Base-by-base conservation (phyloP, 768 basidiomycete species). In the Rhizopogon vesiculosus region DNA sequence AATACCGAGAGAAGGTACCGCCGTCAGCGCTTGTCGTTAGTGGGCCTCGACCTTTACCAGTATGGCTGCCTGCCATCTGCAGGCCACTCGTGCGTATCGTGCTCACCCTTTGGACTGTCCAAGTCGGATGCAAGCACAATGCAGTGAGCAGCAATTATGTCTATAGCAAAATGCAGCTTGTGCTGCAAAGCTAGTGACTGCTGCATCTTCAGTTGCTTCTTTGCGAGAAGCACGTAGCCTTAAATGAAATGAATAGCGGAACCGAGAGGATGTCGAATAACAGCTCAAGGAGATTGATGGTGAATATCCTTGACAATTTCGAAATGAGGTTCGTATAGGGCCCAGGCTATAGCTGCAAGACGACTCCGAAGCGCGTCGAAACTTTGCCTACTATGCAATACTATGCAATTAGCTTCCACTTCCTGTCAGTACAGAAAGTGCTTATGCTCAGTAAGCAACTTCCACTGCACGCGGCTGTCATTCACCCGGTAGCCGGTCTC, bases 221-320 rank as follows among this genome's bases (percentile, higher is more conserved):
- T 81, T 84, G 60, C 84, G 78, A 16, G 78, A 71, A 33, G 82
- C 89, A 51, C 25, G 83, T 82, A 5, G 81, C 60, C 33, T 79
- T 75, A 25, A 85, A 62, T 15, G 93, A 92, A 58, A 98, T 94
- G 1, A 96, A 95, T 8, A 99, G 78, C n/a, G 97, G 90, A 45
- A 92, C 85, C 48, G 81, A 78, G 49, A 93, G 75, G 66, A 98
- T 91, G 12, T 89, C 85, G 69, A 89, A 99, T 29, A 97, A 81
- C 19, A 98, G 76, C 62, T 93, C 87, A 3, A 85, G 78, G n/a
- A 96, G 85, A 51, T 92, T 89, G 62, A 99, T 96, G 19, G 95
- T 93, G 70, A 87, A 98, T 61, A 96, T 87, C 12, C 76, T 73
- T 41, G 89, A 83, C 43, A 97, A 79, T 9, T 78, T 80, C 16